These are phyloP conservation scores for Kondoa subrosea DNA, from an alignment of 768 basidiomycete species.

Conservation along the genomic window DNA sequence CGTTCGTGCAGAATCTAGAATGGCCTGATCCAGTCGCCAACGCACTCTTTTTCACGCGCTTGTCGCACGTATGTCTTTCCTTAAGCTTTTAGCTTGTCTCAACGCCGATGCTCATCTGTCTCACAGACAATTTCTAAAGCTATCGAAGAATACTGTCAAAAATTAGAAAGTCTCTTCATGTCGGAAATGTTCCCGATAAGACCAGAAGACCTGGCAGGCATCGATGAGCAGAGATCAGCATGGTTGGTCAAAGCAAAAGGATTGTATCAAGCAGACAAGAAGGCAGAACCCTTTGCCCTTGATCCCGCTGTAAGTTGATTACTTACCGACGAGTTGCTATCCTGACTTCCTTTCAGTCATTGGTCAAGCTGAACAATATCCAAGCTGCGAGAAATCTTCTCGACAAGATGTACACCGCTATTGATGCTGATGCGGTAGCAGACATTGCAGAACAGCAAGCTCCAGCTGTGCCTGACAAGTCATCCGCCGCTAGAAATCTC, in stretches of 20 bases:
- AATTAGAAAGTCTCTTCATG: conserved; percentile 74
- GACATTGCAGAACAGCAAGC: conserved; percentile 35
- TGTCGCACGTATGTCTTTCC: conserved; percentile 61
- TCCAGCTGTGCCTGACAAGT: conserved; percentile 58
- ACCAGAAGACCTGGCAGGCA: conserved; percentile 51
- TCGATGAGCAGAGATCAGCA: conserved; percentile 40
- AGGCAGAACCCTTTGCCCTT: conserved; percentile 88
- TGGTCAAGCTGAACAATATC: conserved; percentile 94
- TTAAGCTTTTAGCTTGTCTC: not conserved
- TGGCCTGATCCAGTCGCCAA: conserved; percentile 85
- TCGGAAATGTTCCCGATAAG: conserved; percentile 85
- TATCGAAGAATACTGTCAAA: conserved; percentile 76
- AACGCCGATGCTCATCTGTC: not conserved
- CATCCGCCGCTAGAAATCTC: conserved; percentile 33
- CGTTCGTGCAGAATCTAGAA: conserved; percentile 69
- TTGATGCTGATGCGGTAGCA: conserved; percentile 72
- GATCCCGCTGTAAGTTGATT: conserved; percentile 40
- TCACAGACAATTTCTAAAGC: conserved; percentile 72
- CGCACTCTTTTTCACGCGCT: conserved; percentile 70
- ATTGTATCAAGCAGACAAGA: conserved; percentile 58
- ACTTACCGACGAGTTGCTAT: too few species aligned
- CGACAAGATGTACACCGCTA: conserved; percentile 82
- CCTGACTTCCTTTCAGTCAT: conserved; percentile 42
- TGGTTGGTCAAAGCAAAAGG: conserved; percentile 41
- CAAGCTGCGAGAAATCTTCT: conserved; percentile 76